Conservation (phyloP, 2,329 filamentous ascomycete species). For the Helminthosporium solani region DNA sequence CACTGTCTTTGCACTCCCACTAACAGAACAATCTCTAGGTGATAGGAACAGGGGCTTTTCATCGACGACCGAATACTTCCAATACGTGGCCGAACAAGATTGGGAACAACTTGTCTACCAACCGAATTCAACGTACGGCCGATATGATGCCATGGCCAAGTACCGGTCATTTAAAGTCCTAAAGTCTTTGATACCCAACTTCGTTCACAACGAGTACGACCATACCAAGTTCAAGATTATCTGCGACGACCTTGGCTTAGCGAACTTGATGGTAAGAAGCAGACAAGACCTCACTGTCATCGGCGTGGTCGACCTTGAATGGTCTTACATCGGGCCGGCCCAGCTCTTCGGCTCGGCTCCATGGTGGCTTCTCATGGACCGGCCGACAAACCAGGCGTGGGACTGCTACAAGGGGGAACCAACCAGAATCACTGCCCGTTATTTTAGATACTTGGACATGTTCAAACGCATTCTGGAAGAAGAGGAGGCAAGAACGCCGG, state of each 20-base stretch:
- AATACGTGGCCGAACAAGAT: not conserved
- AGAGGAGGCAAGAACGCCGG: constrained; percentile 33
- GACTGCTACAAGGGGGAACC: constrained; percentile 24
- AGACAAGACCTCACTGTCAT: constrained; percentile 13
- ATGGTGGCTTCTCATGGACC: constrained; percentile 35
- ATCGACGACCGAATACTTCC: not conserved
- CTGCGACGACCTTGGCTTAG: constrained; percentile 8
- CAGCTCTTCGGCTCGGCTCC: constrained; percentile 42
- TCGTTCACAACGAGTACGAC: not conserved
- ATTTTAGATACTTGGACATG: constrained; percentile 32
- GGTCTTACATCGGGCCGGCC: constrained; percentile 42
- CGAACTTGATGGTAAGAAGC: constrained; percentile 42
- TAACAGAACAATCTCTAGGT: not conserved
- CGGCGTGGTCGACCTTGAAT: constrained; percentile 24
- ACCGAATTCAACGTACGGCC: not conserved
- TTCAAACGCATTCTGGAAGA: constrained; percentile 35
- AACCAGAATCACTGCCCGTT: constrained; percentile 22
- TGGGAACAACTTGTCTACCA: not conserved
- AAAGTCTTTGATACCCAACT: not conserved
- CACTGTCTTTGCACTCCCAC: not conserved
- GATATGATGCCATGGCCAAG: not conserved
- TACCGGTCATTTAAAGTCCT: not conserved
- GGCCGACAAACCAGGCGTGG: constrained; percentile 28
- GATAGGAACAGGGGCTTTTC: not conserved
- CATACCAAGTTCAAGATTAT: not conserved